phyloP scores from a whole-genome alignment of 2,329 filamentous ascomycete species.

The Alternaria hordeiaustralica region DNA sequence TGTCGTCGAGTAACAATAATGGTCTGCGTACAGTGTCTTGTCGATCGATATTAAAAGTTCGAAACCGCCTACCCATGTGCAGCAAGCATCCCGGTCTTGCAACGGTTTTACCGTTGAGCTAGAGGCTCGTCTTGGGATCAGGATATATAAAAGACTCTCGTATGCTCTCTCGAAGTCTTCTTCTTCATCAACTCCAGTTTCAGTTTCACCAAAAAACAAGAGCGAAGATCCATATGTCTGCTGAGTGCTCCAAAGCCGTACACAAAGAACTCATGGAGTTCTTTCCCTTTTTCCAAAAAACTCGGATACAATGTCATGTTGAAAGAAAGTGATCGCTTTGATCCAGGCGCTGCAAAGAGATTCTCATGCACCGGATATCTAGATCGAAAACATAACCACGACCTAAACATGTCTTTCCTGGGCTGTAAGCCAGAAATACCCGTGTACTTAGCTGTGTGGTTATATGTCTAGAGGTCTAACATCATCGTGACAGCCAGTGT shows the following conservation, averaged over 20 bases:
- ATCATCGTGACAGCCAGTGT: background rate
- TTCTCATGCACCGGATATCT: background rate
- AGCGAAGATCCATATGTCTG: too few species aligned
- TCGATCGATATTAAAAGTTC: too few species aligned
- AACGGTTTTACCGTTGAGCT: background rate
- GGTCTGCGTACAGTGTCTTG: background rate
- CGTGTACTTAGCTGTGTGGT: fast-evolving
- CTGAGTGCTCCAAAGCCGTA: too few species aligned
- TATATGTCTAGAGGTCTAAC: background rate
- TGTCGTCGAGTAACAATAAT: background rate
- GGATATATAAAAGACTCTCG: background rate
- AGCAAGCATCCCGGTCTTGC: background rate
- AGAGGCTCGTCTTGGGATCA: background rate
- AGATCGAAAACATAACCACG: background rate
- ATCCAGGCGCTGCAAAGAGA: background rate
- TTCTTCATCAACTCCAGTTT: background rate
- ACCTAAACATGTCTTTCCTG: background rate
- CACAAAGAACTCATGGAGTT: too few species aligned
- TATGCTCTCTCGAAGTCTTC: background rate
- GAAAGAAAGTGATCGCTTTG: background rate
- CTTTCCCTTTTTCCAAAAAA: background rate
- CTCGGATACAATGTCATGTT: background rate
- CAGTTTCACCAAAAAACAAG: background rate
- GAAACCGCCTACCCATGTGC: too few species aligned
- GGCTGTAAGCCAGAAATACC: background rate